These are phyloP conservation scores for Panaeolus papilionaceus DNA, from an alignment of 768 basidiomycete genomes.

Conservation along the genomic window DNA sequence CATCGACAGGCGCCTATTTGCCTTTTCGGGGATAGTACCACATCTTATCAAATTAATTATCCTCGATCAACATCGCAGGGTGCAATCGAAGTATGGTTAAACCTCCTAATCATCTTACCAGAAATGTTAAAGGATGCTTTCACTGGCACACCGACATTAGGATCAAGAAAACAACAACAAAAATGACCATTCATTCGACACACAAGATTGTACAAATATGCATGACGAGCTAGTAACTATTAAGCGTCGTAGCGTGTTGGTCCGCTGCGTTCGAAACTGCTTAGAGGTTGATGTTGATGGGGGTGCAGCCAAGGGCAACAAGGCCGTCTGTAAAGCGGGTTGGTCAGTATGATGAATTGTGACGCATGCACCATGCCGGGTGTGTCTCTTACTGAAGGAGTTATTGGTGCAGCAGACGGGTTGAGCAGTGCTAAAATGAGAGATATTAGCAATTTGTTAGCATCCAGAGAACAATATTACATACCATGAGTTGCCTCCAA, in stretches of 20 bases:
- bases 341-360: background rate
- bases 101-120: no score
- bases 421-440: constrained; percentile 30
- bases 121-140: no score
- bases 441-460: background rate
- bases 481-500: constrained; percentile 31
- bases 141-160: no score
- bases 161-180: background rate
- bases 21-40: background rate
- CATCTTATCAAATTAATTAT: background rate
- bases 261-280: background rate
- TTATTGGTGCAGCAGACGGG: constrained; percentile 40
- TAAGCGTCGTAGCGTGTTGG: background rate
- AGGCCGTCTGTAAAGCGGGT: constrained; percentile 30
- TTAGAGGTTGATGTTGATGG: constrained; percentile 36
- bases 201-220: background rate
- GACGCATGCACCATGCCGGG: background rate
- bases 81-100: background rate
- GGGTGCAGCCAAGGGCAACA: constrained; percentile 35
- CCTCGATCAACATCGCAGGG: background rate
- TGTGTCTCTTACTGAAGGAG: constrained; percentile 35
- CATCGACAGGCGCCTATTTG: constrained; percentile 6
- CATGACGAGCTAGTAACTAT: background rate
- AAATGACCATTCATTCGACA: background rate
- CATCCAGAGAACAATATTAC: background rate